Conservation (phyloP, 495 filamentous ascomycete genomes). For the Ascobolus immersus region DNA sequence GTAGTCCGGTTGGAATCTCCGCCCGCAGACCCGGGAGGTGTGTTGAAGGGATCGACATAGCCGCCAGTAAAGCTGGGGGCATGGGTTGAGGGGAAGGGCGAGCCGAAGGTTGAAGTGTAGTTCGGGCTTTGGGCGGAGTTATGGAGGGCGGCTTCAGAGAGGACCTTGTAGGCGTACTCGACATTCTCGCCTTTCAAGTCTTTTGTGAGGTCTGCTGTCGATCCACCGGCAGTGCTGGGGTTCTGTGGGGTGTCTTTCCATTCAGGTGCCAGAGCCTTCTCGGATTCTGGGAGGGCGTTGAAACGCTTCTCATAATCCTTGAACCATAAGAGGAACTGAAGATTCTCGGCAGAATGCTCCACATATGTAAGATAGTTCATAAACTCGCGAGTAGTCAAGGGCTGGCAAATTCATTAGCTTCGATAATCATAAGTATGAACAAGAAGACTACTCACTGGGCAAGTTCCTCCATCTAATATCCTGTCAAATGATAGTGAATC, state of each 20-base stretch:
- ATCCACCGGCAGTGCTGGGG: not conserved
- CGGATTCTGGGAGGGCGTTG: constrained; percentile 23
- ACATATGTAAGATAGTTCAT: constrained; percentile 59
- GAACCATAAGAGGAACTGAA: constrained; percentile 59
- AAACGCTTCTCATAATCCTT: constrained; percentile 40
- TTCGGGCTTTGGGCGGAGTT: not conserved
- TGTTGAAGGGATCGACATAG: too few species aligned
- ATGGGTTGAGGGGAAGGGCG: not conserved
- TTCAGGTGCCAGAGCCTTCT: constrained; percentile 31
- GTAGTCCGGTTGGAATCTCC: too few species aligned
- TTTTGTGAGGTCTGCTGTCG: not conserved
- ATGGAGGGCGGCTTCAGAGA: not conserved
- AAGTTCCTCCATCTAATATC: constrained; percentile 45
- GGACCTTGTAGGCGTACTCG: not conserved
- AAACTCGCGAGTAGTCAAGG: constrained; percentile 47
- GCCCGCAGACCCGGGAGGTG: too few species aligned
- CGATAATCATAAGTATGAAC: not conserved
- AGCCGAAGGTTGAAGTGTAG: not conserved
- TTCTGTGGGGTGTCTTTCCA: constrained; percentile 18
- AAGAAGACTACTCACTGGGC: constrained; percentile 35
- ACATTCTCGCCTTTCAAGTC: constrained; percentile 24
- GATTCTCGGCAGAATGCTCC: constrained; percentile 47
- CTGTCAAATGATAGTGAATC: constrained; percentile 42
- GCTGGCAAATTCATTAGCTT: constrained; percentile 22
- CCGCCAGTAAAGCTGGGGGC: too few species aligned